Conservation (phyloP, 192 early-diverging fungal species). For the Coemansia sp. region DNA sequence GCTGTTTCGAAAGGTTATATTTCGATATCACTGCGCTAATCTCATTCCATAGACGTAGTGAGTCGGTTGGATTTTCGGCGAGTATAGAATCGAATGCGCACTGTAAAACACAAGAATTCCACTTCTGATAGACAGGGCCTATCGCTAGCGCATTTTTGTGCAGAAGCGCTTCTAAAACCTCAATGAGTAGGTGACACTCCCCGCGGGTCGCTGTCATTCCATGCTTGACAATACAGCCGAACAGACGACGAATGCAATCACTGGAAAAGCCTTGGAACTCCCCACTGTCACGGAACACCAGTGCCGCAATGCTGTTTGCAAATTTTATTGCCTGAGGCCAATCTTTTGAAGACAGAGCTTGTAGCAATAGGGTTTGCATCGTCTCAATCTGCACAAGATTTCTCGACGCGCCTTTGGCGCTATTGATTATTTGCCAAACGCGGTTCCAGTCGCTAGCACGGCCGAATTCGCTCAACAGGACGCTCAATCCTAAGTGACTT, state of each 20-base stretch:
- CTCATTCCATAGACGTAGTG: neutral
- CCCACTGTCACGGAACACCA: slow-evolving; percentile 4
- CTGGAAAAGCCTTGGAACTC: neutral
- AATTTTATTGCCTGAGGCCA: slow-evolving; percentile 21
- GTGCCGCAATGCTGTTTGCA: neutral
- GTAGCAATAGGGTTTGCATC: slow-evolving; percentile 10
- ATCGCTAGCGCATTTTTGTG: slow-evolving; percentile 1
- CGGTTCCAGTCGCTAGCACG: slow-evolving; percentile 25
- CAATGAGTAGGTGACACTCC: neutral
- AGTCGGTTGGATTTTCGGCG: neutral
- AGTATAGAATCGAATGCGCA: neutral
- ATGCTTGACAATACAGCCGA: neutral
- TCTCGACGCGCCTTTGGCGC: neutral
- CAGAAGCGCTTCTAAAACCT: slow-evolving; percentile 6
- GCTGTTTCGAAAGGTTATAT: neutral
- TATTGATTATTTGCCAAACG: slow-evolving; percentile 23
- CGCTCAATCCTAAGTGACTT: neutral
- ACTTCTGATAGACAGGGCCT: neutral
- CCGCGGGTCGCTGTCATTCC: neutral
- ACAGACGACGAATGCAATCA: neutral
- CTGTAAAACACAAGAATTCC: slow-evolving; percentile 13
- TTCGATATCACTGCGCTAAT: neutral
- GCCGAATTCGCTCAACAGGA: slow-evolving; percentile 14
- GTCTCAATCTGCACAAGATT: neutral
- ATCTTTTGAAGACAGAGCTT: slow-evolving; percentile 14